Base-by-base conservation (phyloP, 306 rosid species). In the Vigna unguiculata region DNA sequence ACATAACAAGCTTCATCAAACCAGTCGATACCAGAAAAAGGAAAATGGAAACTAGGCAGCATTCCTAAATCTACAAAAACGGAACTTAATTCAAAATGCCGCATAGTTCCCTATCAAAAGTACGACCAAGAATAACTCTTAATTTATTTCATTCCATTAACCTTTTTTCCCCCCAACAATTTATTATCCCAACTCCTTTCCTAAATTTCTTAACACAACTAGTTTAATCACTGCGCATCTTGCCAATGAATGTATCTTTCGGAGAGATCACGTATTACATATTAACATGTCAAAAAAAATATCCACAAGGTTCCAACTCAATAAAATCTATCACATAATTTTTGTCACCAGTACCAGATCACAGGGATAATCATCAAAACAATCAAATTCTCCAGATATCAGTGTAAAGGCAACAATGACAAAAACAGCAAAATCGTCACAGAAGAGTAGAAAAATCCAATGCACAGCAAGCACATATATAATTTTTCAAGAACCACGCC, bases 331-430 rank as follows among this genome's bases (percentile, higher is more conserved):
- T 25, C 3, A 13, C 20, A 9, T n/a, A 24, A 25, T 38, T 36
- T 16, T 47, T 52, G 19, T 13, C 24, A 17, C 19, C 15, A 32
- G 16, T 28, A 28, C 47, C 69, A 19, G 14, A 55, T 19, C 69
- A 41, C 72, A 62, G 54, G 13, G 66, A 72, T 40, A 74, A 49
- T 54, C 66, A 46, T 63, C 8, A 52, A 24, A 78, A 73, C 83
- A 73, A 74, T 54, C 25, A 4, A 24, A 47, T 21, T 63, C 10
- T 59, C 72, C 59, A 77, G 58, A 70, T 60, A 34, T 59, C 52
- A 54, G 38, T 16, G 21, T 9, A 72, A 53, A 7, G 34, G 57
- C 61, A 60, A 75, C 49, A 73, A 78, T 20, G 22, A 67, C 32
- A 69, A 71, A 68, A 63, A 46, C 73, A 72, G 51, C 48, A 64